phyloP scores from a whole-genome alignment of 2,329 filamentous ascomycete species.

The Chaetomiaceae sp. region DNA sequence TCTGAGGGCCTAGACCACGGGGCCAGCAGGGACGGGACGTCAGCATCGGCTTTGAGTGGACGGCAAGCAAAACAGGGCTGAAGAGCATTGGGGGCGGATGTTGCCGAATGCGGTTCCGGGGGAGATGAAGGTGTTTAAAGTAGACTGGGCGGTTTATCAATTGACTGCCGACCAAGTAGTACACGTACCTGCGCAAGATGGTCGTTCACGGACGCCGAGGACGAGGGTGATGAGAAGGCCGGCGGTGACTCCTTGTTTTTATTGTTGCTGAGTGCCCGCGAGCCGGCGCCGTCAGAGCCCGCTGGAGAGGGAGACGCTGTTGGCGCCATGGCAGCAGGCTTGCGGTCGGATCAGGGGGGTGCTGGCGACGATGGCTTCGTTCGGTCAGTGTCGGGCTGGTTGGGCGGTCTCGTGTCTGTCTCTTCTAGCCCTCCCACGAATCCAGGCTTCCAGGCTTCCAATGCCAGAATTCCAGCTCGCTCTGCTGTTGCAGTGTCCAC shows the following conservation, averaged over 20 bases:
- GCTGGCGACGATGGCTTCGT: not conserved
- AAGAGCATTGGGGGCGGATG: constrained; percentile 6
- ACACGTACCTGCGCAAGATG: constrained; percentile 20
- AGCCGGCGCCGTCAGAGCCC: not conserved
- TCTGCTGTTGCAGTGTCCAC: not conserved
- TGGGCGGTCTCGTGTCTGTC: not conserved
- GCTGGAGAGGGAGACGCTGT: not conserved
- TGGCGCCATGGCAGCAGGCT: constrained; percentile 3
- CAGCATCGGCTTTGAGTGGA: constrained; percentile 11
- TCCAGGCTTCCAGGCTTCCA: not conserved
- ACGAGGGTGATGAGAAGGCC: too few relatives aligned
- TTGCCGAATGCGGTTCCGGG: too few relatives aligned
- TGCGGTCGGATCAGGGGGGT: not conserved
- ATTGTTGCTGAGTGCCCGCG: not conserved
- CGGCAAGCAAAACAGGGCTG: constrained; percentile 8
- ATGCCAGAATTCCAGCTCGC: too few relatives aligned
- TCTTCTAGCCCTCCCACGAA: not conserved
- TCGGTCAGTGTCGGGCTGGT: too few relatives aligned
- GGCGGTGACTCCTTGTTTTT: too few relatives aligned
- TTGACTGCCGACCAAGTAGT: not conserved
- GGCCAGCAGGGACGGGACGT: constrained; percentile 15
- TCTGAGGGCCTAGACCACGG: constrained; percentile 27
- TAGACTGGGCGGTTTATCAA: too few relatives aligned
- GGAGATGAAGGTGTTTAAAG: too few relatives aligned
- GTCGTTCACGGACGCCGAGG: constrained; percentile 14